Percentiles rank a stretch among this genome's conserved stretches.
phyloP scores from a whole-genome alignment of 2,329 filamentous ascomycete species.

The Gaeumannomyces tritici region DNA sequence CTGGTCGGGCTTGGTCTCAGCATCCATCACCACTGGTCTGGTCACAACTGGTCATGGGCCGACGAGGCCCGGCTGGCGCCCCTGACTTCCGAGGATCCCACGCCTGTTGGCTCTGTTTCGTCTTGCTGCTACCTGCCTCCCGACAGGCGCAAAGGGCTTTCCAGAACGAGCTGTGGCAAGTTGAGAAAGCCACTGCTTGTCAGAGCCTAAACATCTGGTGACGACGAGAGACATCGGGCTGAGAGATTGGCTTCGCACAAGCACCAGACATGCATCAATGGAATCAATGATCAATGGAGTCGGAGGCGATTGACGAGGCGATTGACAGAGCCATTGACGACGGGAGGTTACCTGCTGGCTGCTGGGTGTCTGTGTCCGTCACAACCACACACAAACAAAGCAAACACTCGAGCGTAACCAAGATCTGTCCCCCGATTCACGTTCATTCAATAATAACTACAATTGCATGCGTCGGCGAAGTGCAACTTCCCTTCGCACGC shows the following conservation, averaged over 20 bases:
- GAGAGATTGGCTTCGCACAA: not conserved
- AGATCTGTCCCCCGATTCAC: constrained; percentile 4
- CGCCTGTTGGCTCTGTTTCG: not conserved
- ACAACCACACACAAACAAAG: not conserved
- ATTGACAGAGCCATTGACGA: too few species aligned
- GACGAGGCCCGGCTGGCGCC: not conserved
- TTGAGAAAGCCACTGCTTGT: not conserved
- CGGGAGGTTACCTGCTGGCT: too few species aligned
- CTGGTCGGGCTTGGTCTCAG: not conserved
- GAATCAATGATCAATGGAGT: not conserved
- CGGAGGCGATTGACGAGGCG: not conserved
- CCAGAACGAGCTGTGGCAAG: not conserved
- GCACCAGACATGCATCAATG: not conserved
- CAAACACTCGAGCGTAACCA: not conserved
- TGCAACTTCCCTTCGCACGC: not conserved
- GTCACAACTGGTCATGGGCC: not conserved
- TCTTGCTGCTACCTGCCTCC: not conserved
- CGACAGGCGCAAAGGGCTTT: not conserved
- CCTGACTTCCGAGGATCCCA: not conserved
- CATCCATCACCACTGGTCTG: not conserved
- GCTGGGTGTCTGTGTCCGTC: too few species aligned
- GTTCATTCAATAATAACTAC: constrained; percentile 4
- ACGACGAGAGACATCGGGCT: not conserved
- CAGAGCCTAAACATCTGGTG: not conserved
- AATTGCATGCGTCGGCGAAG: constrained; percentile 3